These are phyloP conservation scores for Fusarium aywerte DNA, from an alignment of 2,329 filamentous ascomycete species.

Conservation along the genomic window DNA sequence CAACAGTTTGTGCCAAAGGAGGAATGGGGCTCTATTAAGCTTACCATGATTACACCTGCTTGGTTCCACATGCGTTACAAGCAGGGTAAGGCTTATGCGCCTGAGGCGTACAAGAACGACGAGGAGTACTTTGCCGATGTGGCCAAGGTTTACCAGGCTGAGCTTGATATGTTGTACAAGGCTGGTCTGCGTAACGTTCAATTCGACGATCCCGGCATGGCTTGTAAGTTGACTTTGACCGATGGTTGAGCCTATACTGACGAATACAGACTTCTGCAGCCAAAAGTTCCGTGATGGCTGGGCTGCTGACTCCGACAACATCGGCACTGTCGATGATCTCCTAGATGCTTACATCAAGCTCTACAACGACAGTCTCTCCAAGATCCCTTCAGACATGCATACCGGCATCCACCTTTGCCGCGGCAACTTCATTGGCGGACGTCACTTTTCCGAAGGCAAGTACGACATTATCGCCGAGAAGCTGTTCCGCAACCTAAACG, in stretches of 20 bases:
- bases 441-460: conserved; percentile 73
- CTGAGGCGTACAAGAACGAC: conserved; percentile 45
- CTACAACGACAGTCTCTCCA: conserved; percentile 77
- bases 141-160: conserved; percentile 72
- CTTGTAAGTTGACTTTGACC: conserved; percentile 60
- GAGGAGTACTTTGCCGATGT: conserved; percentile 72
- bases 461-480: conserved; percentile 75
- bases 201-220: conserved; percentile 74
- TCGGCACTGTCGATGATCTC: conserved; percentile 73
- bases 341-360: conserved; percentile 80
- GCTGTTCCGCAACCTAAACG: conserved; percentile 70
- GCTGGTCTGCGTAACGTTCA: conserved; percentile 73
- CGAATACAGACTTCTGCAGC: conserved; percentile 74
- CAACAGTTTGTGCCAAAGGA: conserved; percentile 59
- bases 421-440: conserved; percentile 72
- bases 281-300: conserved; percentile 77
- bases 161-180: conserved; percentile 69
- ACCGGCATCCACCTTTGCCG: conserved; percentile 81
- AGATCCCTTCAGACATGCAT: conserved; percentile 75
- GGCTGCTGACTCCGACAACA: conserved; percentile 74
- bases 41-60: conserved; percentile 65
- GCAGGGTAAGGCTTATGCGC: conserved; percentile 45
- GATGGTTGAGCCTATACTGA: not conserved
- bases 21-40: conserved; percentile 63
- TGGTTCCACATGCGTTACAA: conserved; percentile 50